Evolutionary conservation across 352 stramenopile species (phyloP).

Genomic region (Globisporangium megalacanthum): DNA sequence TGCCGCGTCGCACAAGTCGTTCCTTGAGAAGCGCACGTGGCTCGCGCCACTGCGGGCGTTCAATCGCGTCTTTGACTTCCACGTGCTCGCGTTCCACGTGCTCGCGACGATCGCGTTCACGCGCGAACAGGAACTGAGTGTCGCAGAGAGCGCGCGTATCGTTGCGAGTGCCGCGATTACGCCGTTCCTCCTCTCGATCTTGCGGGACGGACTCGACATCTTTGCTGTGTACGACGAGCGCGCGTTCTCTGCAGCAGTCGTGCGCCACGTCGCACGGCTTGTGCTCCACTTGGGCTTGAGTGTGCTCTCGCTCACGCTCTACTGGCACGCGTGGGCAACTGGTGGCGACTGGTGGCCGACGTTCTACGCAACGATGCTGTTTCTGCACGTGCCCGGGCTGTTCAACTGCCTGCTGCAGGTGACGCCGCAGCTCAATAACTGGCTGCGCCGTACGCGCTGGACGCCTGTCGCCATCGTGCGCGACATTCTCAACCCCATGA

Average conservation of each 20-base stretch:
- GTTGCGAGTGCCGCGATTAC: constrained; percentile 92
- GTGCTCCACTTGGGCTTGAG: constrained; percentile 58
- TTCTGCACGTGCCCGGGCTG: constrained; percentile 65
- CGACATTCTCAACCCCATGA: constrained; percentile 92
- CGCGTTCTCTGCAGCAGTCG: constrained; percentile 44
- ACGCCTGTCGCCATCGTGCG: constrained; percentile 59
- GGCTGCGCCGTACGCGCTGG: constrained; percentile 67
- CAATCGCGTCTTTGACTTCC: constrained; percentile 95
- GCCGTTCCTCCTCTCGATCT: constrained; percentile 82
- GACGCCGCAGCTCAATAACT: constrained; percentile 71
- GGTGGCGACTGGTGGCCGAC: constrained; percentile 50
- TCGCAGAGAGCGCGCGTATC: constrained; percentile 75
- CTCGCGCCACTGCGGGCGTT: constrained; percentile 94
- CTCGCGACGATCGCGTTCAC: constrained; percentile 91
- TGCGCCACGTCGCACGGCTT: constrained; percentile 86
- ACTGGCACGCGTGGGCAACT: constrained; percentile 77
- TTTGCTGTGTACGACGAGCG: constrained; percentile 64
- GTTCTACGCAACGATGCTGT: constrained; percentile 48
- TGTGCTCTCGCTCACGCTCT: constrained; percentile 62
- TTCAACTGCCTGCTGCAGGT: constrained; percentile 78
- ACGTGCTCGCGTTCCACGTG: constrained; percentile 97
- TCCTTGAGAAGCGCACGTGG: constrained; percentile 97
- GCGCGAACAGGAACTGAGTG: constrained; percentile 88
- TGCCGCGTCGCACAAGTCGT: constrained; percentile 92
- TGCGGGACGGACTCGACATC: constrained; percentile 92